phyloP scores from a whole-genome alignment of 805 yeast species.

The Nakazawaea pomicola region DNA sequence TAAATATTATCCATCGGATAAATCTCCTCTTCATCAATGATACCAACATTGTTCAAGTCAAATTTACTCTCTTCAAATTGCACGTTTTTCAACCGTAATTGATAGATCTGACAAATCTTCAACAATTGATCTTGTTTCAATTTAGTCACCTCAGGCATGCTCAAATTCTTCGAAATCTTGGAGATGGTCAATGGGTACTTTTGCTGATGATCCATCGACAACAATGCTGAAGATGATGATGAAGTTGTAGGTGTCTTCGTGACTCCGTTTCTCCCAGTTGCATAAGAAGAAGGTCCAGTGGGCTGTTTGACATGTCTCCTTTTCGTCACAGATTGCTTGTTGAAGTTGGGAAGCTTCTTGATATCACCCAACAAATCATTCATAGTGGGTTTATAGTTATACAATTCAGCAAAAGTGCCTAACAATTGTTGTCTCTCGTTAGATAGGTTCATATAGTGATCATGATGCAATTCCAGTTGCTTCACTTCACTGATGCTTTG shows the following conservation, averaged over 20 bases:
- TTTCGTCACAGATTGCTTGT: neutral
- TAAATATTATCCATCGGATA: constrained; percentile 9
- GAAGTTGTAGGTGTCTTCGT: too few species aligned
- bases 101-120: constrained; percentile 3
- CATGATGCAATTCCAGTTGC: neutral
- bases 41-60: constrained; percentile 15
- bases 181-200: constrained; percentile 4
- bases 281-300: too few species aligned
- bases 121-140: constrained; percentile 9
- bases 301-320: neutral
- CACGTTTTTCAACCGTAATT: constrained; percentile 7
- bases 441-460: neutral
- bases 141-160: neutral
- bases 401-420: neutral
- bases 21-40: constrained; percentile 8
- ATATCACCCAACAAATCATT: constrained; percentile 4
- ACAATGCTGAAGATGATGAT: neutral
- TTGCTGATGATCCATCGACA: too few species aligned
- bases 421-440: constrained; percentile 1
- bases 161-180: neutral
- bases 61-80: constrained; percentile 6
- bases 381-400: constrained; percentile 2
- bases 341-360: constrained; percentile 7
- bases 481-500: constrained; percentile 1
- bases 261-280: too few species aligned